Evolutionary conservation across 2,329 filamentous ascomycete species (phyloP), one percentile per base, ranked within the genome.

Genomic region (Talaromyces sp.): DNA sequence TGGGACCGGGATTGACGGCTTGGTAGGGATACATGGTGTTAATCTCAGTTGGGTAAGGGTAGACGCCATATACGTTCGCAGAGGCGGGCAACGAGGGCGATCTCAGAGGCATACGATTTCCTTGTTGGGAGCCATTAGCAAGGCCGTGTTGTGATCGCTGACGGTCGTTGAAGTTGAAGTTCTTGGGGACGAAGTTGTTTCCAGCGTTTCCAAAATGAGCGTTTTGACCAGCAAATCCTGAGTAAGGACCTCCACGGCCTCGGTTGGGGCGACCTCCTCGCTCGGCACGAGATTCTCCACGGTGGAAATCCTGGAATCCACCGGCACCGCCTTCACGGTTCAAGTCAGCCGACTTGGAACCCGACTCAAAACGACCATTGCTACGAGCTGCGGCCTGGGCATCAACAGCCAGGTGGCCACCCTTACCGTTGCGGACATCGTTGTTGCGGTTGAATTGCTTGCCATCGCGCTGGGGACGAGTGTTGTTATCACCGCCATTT

Each of bases 1-100:
- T 82, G 4, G 76, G 75, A 16, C 69, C 74, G 32, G 82, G 73
- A 56, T 80, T 80, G 62, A 82, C 75, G 51, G 76, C 70, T 27
- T 76, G 72, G 62, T 85, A 86, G 48, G 82, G 82, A 60, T 84
- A 86, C 72, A 84, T 78, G 32, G 76, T 75, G 51, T 77, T 75
- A 47, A 80, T 73, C 57, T 80, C 82, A 7, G 65, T 62, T 17
- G 71, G 71, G 55, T 69, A 68, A 37, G 68, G 65, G 59, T 75
- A 76, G 42, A 74, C 76, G 51, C 72, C 72, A 66, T 82, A 87
- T 57, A 79, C 74, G 27, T 72, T 71, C 32, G 59, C 65, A 16
- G 81, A 79, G 35, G 79, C 79, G 2, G 84, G 82, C 61, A 87
- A 80, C 1, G 85, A 87, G 57, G 86, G 84, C 22, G 86, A 85